Evolutionary conservation across 768 basidiomycete species (phyloP).

Genomic region (Phlebiopsis flavidoalba): DNA sequence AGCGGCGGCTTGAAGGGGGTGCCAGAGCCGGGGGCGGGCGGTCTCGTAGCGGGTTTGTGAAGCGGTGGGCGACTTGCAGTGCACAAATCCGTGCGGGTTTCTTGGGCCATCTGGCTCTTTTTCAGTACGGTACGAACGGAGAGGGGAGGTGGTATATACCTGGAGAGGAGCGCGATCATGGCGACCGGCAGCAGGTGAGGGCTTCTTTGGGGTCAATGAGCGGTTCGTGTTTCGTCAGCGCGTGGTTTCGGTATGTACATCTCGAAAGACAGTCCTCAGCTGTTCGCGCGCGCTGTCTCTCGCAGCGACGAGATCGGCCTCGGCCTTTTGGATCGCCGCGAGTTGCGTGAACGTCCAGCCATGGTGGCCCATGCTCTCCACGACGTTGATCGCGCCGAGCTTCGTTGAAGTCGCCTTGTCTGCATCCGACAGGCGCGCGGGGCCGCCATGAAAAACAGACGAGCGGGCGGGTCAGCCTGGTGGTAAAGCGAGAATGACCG

Average conservation of each 20-base stretch:
- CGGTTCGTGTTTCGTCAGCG: slow-evolving; percentile 5
- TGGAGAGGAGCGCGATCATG: slow-evolving; percentile 42
- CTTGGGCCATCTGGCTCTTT: slow-evolving; percentile 36
- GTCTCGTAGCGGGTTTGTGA: slow-evolving; percentile 27
- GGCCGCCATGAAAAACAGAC: slow-evolving; percentile 6
- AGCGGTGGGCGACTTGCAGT: slow-evolving; percentile 27
- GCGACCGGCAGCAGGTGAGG: slow-evolving; percentile 34
- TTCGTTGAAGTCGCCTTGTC: not conserved
- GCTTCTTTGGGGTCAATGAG: slow-evolving; percentile 24
- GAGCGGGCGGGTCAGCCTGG: slow-evolving; percentile 10
- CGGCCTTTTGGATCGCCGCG: slow-evolving; percentile 5
- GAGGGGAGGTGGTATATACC: slow-evolving; percentile 20
- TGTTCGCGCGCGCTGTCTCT: slow-evolving; percentile 24
- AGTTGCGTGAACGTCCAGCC: slow-evolving; percentile 11
- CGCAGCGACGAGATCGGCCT: slow-evolving; percentile 20
- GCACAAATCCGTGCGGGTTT: slow-evolving; percentile 32
- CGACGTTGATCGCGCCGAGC: not conserved
- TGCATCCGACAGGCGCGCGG: too few relatives aligned
- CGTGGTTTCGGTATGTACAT: slow-evolving; percentile 23
- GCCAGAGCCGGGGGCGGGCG: slow-evolving; percentile 32
- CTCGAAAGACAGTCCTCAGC: slow-evolving; percentile 29
- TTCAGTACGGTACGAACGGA: not conserved
- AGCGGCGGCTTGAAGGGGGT: slow-evolving; percentile 36
- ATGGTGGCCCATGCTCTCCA: not conserved
- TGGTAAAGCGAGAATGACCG: slow-evolving; percentile 28